Base-by-base conservation (phyloP, 805 yeast genomes). In the Yamadazyma tumulicola region DNA sequence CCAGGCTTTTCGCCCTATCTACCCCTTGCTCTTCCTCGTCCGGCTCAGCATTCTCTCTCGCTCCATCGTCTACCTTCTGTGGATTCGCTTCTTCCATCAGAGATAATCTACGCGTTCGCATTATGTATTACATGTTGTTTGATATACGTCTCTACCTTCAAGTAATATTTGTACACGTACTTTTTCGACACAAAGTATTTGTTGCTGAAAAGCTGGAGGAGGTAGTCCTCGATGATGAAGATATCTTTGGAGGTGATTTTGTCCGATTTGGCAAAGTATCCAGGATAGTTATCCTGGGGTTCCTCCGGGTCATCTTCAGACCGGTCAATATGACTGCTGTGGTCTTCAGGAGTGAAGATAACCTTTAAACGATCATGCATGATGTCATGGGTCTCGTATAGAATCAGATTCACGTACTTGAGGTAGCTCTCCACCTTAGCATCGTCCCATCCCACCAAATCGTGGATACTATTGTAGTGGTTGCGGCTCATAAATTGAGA, bases 371-470 rank as follows among this genome's bases (percentile, higher is more conserved):
- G 49, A 31, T 54, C 54, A 13, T 57, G 54, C 54, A 60, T 52
- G 12, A 52, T 47, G 9, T 44, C 38, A 19, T 50, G 45, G 18
- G 43, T 45, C n/a, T 32, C 30, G 22, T 37, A 32, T 10, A 65
- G 32, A 24, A 52, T 53, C 7, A 62, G 62, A 32, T 64, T 57
- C 33, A 74, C 64, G 77, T 82, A 75, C 15, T 67, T 59, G 18
- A 79, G 51, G 51, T 77, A 82, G 18, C 61, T 52, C 4, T 64
- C 63, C 3, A 69, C 61, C 36, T 72, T 61, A 2, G 49, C 47
- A n/a, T 69, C 68, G 26, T 65, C 57, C 81, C 86, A 77, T 10
- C 55, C 51, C 8, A 66, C 32, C 3, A 79, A 47, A 11, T 67
- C 68, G 5, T 40, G 33, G 19, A 35, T 34, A 4, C 31, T 16